Percentiles rank a stretch among this genome's conserved stretches.
Evolutionary conservation across 352 stramenopile genomes (phyloP).

Genomic region (Pythium brachiatum): DNA sequence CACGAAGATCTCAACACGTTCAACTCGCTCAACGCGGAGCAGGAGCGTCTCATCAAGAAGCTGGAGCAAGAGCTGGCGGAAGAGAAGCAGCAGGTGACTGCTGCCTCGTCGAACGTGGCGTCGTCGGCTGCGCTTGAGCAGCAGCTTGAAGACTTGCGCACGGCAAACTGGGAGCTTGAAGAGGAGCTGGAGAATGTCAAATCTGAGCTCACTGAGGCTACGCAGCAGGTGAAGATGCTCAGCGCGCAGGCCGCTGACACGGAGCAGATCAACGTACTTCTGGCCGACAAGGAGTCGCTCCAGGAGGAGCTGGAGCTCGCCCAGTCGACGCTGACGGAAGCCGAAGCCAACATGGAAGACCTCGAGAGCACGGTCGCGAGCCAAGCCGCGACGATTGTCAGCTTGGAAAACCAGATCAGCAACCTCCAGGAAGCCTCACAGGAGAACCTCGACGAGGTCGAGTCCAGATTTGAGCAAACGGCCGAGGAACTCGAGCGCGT

Average conservation of each 20-base stretch:
- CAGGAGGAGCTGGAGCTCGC: slow-evolving; percentile 25
- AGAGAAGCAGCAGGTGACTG: neutral
- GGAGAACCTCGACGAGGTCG: slow-evolving; percentile 62
- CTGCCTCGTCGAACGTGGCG: neutral
- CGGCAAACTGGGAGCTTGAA: slow-evolving; percentile 20
- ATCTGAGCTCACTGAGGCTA: slow-evolving; percentile 14
- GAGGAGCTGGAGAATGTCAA: slow-evolving; percentile 22
- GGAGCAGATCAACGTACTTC: slow-evolving; percentile 11
- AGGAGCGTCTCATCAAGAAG: slow-evolving; percentile 10
- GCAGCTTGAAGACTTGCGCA: slow-evolving; percentile 39
- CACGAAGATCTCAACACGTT: slow-evolving; percentile 19
- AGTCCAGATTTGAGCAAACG: slow-evolving; percentile 55
- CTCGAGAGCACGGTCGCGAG: slow-evolving; percentile 2
- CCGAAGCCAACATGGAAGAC: slow-evolving; percentile 15
- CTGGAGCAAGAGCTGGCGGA: slow-evolving; percentile 13
- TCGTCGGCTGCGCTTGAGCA: slow-evolving; percentile 29
- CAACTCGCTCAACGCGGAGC: slow-evolving; percentile 13
- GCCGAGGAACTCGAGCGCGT: slow-evolving; percentile 34
- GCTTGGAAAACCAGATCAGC: slow-evolving; percentile 53
- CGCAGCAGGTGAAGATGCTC: slow-evolving; percentile 10
- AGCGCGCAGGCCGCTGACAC: slow-evolving; percentile 8
- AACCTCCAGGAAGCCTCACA: slow-evolving; percentile 65
- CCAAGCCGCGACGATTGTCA: slow-evolving; percentile 5
- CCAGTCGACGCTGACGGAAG: slow-evolving; percentile 18
- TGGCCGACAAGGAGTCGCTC: slow-evolving; percentile 26